Conservation (phyloP, 2,329 filamentous ascomycete genomes). For the Ilyonectria destructans region DNA sequence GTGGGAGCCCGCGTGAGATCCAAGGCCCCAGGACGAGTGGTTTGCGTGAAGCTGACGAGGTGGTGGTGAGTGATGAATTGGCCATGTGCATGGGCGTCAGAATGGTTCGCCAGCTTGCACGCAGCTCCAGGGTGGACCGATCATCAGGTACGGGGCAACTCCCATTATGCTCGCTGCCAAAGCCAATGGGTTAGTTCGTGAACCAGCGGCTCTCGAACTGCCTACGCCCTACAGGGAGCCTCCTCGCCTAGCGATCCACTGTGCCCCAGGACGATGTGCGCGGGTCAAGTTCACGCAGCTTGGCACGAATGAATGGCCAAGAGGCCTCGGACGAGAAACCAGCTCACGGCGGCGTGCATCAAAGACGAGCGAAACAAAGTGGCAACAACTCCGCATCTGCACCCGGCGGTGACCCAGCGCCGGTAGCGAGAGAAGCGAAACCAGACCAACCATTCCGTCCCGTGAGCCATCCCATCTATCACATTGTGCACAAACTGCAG, state of each 20-base stretch:
- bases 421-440: neutral
- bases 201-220: constrained; percentile 5
- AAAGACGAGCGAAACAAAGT: neutral
- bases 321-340: constrained; percentile 8
- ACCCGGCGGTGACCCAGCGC: neutral
- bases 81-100: constrained; percentile 30
- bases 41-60: constrained; percentile 45
- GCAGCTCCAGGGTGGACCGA: constrained; percentile 10
- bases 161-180: neutral
- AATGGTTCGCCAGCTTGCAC: constrained; percentile 25
- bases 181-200: neutral
- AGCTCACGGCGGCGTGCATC: constrained; percentile 26
- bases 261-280: constrained; percentile 7
- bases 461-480: too few relatives aligned
- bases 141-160: constrained; percentile 16
- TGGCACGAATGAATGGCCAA: constrained; percentile 10
- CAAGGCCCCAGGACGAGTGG: constrained; percentile 42
- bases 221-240: neutral
- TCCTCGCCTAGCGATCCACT: neutral
- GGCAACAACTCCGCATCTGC: too few relatives aligned
- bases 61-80: constrained; percentile 20
- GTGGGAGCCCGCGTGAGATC: constrained; percentile 34
- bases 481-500: neutral
- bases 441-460: neutral
- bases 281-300: constrained; percentile 14